Evolutionary conservation across 2,329 filamentous ascomycete species (phyloP).

Genomic region (Paecilomyces dactylethromorphus): DNA sequence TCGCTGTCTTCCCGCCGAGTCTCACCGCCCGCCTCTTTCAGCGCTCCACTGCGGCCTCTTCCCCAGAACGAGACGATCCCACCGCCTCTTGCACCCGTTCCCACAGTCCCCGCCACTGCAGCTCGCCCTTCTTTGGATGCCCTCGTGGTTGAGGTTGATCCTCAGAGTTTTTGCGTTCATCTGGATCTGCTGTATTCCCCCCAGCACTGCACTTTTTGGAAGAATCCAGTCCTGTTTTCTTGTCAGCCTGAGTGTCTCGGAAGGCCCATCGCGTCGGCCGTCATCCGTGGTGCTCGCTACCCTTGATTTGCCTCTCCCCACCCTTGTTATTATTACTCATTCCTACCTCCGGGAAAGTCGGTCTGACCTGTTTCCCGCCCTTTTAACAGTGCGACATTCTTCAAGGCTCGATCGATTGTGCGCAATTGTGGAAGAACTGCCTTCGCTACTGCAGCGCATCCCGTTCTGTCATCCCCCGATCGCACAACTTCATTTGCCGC

Average conservation of each 20-base stretch:
- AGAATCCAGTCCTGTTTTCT: not conserved
- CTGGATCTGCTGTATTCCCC: not conserved
- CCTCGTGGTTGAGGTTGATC: not conserved
- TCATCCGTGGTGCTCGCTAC: not conserved
- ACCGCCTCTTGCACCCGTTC: not conserved
- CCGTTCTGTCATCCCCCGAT: not conserved
- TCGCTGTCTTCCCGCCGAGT: no score
- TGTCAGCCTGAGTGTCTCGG: not conserved
- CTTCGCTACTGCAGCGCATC: not conserved
- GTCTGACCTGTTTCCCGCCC: not conserved
- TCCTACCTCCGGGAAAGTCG: not conserved
- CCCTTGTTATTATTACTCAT: constrained; percentile 1
- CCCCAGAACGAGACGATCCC: not conserved
- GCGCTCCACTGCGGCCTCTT: not conserved
- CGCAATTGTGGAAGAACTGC: not conserved
- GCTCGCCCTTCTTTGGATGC: not conserved
- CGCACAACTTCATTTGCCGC: not conserved
- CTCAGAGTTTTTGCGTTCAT: not conserved
- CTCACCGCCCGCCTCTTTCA: not conserved
- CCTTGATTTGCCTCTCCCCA: not conserved
- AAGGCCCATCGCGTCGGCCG: not conserved
- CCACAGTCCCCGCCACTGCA: not conserved
- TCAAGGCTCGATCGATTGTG: not conserved
- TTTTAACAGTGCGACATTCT: not conserved
- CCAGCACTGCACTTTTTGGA: not conserved